phyloP scores from a whole-genome alignment of 176 grass and related monocot genomes.

The Triticum monococcum region DNA sequence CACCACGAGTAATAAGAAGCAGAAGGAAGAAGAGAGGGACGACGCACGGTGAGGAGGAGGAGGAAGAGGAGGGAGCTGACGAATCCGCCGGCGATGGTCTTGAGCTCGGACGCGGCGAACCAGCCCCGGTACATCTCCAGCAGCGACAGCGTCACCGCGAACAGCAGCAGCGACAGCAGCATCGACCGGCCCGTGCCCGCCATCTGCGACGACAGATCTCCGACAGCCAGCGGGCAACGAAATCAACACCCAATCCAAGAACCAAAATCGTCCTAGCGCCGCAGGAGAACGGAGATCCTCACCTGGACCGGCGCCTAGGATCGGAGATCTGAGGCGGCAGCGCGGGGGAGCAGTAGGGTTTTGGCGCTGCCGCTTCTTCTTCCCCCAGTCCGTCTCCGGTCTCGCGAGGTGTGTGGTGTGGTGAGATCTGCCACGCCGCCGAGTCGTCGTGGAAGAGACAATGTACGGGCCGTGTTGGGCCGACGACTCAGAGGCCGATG shows the following conservation, averaged over 20 bases:
- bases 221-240: neutral
- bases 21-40: neutral
- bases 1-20: no score
- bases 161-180: slow-evolving; percentile 76
- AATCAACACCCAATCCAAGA: neutral
- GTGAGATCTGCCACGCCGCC: slow-evolving; percentile 2
- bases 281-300: neutral
- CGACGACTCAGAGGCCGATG: neutral
- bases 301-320: neutral
- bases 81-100: slow-evolving; percentile 93
- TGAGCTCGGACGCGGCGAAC: slow-evolving; percentile 89
- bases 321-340: neutral
- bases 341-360: slow-evolving; percentile 10
- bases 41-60: slow-evolving; percentile 75
- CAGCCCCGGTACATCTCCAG: slow-evolving; percentile 82
- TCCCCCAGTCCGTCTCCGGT: neutral
- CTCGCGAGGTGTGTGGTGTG: neutral
- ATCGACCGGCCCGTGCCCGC: slow-evolving; percentile 73
- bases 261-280: no score
- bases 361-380: slow-evolving; percentile 13
- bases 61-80: slow-evolving; percentile 90
- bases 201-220: slow-evolving; percentile 44
- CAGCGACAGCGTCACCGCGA: slow-evolving; percentile 86
- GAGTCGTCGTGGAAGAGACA: neutral
- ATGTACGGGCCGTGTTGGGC: neutral